Evolutionary conservation across 2,329 filamentous ascomycete genomes (phyloP).

Genomic region (Hypomyces rosellus): DNA sequence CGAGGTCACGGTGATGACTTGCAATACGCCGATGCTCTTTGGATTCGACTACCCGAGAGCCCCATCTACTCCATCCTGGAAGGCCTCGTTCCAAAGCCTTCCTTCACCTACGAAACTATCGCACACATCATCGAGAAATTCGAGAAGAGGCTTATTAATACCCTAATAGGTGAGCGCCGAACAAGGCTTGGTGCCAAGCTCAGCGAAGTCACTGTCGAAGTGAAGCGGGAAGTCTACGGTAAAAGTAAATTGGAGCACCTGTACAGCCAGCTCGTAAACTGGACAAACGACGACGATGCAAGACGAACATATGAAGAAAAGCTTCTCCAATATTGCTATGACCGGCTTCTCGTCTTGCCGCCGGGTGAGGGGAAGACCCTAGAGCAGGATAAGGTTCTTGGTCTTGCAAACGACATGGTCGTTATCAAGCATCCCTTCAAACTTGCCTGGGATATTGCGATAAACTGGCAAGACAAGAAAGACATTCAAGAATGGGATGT

Average conservation of each 20-base stretch:
- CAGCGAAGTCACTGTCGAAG: conserved; percentile 76
- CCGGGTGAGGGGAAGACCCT: conserved; percentile 56
- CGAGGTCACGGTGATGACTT: conserved; percentile 63
- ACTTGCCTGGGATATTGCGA: conserved; percentile 81
- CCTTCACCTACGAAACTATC: conserved; percentile 73
- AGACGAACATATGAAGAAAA: conserved; percentile 87
- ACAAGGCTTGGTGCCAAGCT: conserved; percentile 81
- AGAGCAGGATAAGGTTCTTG: conserved; percentile 67
- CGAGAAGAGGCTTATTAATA: conserved; percentile 85
- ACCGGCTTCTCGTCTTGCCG: conserved; percentile 65
- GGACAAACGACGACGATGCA: conserved; percentile 80
- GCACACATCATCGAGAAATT: conserved; percentile 78
- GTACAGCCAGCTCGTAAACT: conserved; percentile 81
- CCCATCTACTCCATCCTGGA: conserved; percentile 77
- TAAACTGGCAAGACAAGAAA: conserved; percentile 83
- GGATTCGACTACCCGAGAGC: conserved; percentile 71
- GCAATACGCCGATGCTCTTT: conserved; percentile 71
- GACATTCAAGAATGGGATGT: conserved; percentile 71
- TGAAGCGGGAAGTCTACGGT: conserved; percentile 75
- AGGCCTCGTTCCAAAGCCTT: conserved; percentile 73
- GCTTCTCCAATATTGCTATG: conserved; percentile 72
- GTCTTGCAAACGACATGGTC: conserved; percentile 85
- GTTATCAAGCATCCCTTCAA: conserved; percentile 88
- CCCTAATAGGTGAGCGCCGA: conserved; percentile 78
- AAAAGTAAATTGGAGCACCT: conserved; percentile 72